A percentile compares a stretch with the other conserved stretches of the same genome.
These are phyloP conservation scores for Arthrobotrys megalospora DNA, from an alignment of 2,329 filamentous ascomycete species.

Conservation along the genomic window DNA sequence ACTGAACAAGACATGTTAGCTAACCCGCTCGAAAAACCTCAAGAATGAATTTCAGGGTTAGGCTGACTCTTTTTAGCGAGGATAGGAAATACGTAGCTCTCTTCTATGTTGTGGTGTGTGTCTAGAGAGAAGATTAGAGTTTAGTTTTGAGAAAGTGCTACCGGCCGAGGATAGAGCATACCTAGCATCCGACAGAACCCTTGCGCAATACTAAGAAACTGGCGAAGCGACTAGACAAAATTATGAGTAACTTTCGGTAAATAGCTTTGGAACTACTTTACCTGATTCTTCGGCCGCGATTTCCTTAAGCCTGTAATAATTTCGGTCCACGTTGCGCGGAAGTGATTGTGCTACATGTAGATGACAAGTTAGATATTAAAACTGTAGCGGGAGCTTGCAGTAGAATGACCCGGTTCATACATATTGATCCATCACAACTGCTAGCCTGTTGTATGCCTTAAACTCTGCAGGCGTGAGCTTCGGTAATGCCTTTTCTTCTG, in stretches of 20 bases:
- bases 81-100: conserved; percentile 83
- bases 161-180: background rate
- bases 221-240: conserved; percentile 39
- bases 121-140: conserved; percentile 18
- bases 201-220: conserved; percentile 54
- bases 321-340: conserved; percentile 77
- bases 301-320: conserved; percentile 46
- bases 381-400: background rate
- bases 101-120: conserved; percentile 82
- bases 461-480: conserved; percentile 79
- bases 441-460: conserved; percentile 78
- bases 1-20: conserved; percentile 29
- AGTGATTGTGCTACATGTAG: conserved; percentile 80
- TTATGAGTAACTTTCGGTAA: conserved; percentile 29
- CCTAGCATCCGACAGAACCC: conserved; percentile 55
- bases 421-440: conserved; percentile 82
- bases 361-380: conserved; percentile 44
- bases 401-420: conserved; percentile 68
- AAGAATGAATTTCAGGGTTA: background rate
- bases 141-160: background rate
- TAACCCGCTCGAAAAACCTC: conserved; percentile 71
- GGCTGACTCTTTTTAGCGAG: conserved; percentile 74
- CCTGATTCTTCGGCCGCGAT: conserved; percentile 55
- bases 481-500: conserved; percentile 68
- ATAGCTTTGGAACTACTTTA: conserved; percentile 7